Base-by-base conservation (phyloP, 768 basidiomycete species). In the Boletus rex-veris region DNA sequence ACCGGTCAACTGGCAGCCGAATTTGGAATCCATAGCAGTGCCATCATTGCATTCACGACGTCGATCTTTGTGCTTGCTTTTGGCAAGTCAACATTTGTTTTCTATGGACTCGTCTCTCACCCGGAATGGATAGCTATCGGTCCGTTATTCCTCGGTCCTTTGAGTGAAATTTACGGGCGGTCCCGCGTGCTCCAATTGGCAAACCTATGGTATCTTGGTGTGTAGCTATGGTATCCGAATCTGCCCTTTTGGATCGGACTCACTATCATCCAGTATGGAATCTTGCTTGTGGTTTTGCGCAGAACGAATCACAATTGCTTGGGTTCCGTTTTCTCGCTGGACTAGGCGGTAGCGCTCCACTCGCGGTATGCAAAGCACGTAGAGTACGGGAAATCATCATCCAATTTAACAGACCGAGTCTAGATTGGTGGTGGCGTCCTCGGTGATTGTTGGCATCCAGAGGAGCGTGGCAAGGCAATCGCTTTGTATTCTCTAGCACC, bases 151-250 rank as follows among this genome's bases (percentile, higher is more conserved):
- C 58, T 77, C 15, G 86, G 83, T 0, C 90, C 89, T 0, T 60
- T 90, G 21, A 83, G 81, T 57, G 90, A 92, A 65, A 75, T 90
- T 10, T 90, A 75, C 55, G 88, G 89, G 3, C 79, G 88, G 18
- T 79, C 82, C 1, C 68, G 74, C 2, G 81, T 88, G 0, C 59
- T 90, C 0, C 88, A 86, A 60, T 44, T 75, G 0, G 67, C 86
- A 1, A 90, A 89, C 65, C n/a, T 86, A 4, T 84, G 82, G 67
- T 89, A 79, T 61, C 70, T 89, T 2, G 80, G 85, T 86, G 63
- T 9, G 68, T 58, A 12, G 3, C 15, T 16, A 7, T 24, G 41
- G 36, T 24, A 19, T 40, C 24, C 19, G 15, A 26, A 4, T 26
- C 5, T 35, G 14, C 3, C 35, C 35, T 35, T 10, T 7, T 5